Conservation (phyloP, 768 basidiomycete species). For the Sistotremastrum niveocremeum region DNA sequence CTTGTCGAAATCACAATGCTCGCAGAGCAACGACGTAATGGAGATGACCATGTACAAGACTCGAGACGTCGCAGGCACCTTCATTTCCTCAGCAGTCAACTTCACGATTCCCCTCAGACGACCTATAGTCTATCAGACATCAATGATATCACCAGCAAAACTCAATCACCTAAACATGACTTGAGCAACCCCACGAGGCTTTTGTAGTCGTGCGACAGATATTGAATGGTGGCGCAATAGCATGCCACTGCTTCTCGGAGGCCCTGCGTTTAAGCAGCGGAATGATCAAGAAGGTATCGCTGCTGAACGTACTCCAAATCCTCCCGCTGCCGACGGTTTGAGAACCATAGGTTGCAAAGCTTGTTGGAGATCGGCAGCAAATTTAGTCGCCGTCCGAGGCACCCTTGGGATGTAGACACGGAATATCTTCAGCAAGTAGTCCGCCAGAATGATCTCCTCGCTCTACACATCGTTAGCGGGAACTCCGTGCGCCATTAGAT, state of each 20-base stretch:
- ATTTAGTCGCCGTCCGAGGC: slow-evolving; percentile 81
- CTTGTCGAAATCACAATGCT: slow-evolving; percentile 79
- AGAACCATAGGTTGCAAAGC: slow-evolving; percentile 85
- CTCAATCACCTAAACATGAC: slow-evolving; percentile 32
- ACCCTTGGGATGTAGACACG: slow-evolving; percentile 71
- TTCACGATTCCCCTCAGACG: slow-evolving; percentile 50
- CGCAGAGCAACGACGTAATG: slow-evolving; percentile 74
- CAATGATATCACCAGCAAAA: background rate
- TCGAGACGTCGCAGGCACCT: slow-evolving; percentile 35
- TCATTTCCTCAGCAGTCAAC: slow-evolving; percentile 25
- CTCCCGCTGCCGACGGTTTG: slow-evolving; percentile 59
- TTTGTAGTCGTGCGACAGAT: slow-evolving; percentile 77
- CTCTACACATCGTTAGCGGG: too few species aligned
- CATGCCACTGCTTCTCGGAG: slow-evolving; percentile 89
- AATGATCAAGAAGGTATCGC: background rate
- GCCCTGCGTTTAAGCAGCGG: slow-evolving; percentile 30
- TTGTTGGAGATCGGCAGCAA: slow-evolving; percentile 73
- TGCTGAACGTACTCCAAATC: slow-evolving; percentile 42
- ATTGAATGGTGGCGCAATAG: slow-evolving; percentile 71
- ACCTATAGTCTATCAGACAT: slow-evolving; percentile 22
- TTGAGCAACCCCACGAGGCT: slow-evolving; percentile 68
- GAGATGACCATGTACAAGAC: slow-evolving; percentile 61
- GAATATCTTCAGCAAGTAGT: slow-evolving; percentile 84
- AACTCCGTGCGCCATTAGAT: too few species aligned
- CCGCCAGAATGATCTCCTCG: slow-evolving; percentile 75